Conservation (phyloP, 257 asterid genomes). For the Solanum bulbocastanum region DNA sequence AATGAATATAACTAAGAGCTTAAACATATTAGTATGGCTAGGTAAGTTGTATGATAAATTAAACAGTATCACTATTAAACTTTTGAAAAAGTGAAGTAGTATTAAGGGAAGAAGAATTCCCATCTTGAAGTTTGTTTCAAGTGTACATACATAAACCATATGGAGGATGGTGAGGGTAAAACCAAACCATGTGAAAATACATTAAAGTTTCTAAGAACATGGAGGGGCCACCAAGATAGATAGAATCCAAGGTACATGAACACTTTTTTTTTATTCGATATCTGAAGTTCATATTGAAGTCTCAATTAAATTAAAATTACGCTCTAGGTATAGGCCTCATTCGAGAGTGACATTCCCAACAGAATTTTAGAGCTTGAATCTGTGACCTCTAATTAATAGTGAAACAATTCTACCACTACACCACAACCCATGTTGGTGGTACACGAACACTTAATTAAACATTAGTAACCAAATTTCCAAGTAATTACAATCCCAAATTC, state of each 20-base stretch:
- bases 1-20: not conserved
- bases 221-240: not conserved
- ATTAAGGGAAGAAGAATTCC: not conserved
- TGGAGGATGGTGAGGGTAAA: not conserved
- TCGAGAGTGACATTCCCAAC: not conserved
- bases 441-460: not conserved
- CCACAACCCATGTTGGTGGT: not conserved
- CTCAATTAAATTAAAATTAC: no score
- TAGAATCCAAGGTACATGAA: not conserved
- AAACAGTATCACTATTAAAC: not conserved
- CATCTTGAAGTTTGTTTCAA: not conserved
- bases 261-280: not conserved
- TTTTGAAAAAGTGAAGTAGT: not conserved
- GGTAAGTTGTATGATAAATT: not conserved
- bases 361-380: not conserved
- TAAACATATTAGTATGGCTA: not conserved
- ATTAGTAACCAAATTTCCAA: not conserved
- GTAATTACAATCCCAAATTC: not conserved
- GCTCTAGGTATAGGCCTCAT: not conserved
- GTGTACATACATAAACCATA: not conserved
- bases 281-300: fast-evolving
- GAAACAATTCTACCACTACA: fast-evolving
- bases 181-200: not conserved
- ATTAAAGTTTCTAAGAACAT: not conserved
- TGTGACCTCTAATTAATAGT: not conserved